Evolutionary conservation across 306 rosid species (phyloP), one percentile per base, ranked within the genome.

Genomic region (Prinsepia uniflora): DNA sequence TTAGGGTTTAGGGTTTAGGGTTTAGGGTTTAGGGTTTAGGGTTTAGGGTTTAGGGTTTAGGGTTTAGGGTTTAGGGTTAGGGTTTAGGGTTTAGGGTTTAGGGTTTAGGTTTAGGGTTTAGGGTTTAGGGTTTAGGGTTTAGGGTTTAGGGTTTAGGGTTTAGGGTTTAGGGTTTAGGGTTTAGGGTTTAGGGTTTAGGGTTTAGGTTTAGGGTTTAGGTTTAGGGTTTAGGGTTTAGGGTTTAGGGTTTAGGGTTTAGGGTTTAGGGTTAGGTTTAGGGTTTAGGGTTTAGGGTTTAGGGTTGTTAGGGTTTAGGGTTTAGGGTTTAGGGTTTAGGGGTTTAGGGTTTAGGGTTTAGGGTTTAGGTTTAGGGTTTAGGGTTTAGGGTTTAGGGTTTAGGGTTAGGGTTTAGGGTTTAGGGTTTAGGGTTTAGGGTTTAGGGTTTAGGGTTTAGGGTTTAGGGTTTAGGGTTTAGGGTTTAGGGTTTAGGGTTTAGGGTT

Each of bases 291-390:
- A 17, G 53, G 69, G 69, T 43, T 64, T 64, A 17, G 36, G n/a
- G n/a, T n/a, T n/a, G n/a, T n/a, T n/a, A n/a, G n/a, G n/a, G n/a
- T n/a, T n/a, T n/a, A n/a, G n/a, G 69, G 69, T n/a, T 64, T 64
- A 7, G 69, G 69, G 50, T 64, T 64, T 42, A 45, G 69, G 69
- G 50, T 64, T 64, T 42, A 45, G 69, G 69, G 50, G 43, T 64
- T 42, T 18, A 53, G 69, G 50, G 43, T 64, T 42, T 18, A 53
- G 69, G 50, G 43, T 64, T 64, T 10, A n/a, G 69, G 69, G n/a
- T 64, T 64, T 42, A 53, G 69, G 69, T 64, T 64, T 64, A 64
- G 69, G 69, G 69, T 64, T 64, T 64, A 64, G 69, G 68, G 53
- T 48, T 43, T 64, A 40, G 42, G 69, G 69, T 22, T 64, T 42